Evolutionary conservation across 1,284 basidiomycete genomes (phyloP).

Genomic region (Cryptococcus sp.): DNA sequence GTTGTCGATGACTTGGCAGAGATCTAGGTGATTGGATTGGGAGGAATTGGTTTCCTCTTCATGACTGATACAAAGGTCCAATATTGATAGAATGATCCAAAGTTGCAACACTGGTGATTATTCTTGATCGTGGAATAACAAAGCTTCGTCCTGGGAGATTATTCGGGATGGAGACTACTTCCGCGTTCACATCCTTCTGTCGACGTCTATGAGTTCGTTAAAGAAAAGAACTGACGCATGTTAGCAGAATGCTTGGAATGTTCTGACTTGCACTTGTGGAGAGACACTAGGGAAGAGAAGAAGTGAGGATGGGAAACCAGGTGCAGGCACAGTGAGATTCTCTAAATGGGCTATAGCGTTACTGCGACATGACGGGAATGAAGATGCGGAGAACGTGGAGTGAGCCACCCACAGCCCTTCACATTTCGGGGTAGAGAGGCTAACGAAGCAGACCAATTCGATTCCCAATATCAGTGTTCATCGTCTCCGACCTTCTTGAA

Average conservation of each 20-base stretch:
- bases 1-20: slow-evolving; percentile 16
- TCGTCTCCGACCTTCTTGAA: slow-evolving; percentile 80
- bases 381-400: slow-evolving; percentile 45
- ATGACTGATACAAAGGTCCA: slow-evolving; percentile 88
- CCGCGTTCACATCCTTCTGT: slow-evolving; percentile 58
- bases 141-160: slow-evolving; percentile 52
- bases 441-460: slow-evolving; percentile 52
- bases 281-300: slow-evolving; percentile 66
- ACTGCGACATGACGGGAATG: slow-evolving; percentile 54
- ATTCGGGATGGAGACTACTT: slow-evolving; percentile 72
- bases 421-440: neutral
- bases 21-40: slow-evolving; percentile 21
- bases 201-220: too few relatives aligned
- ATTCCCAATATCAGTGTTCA: slow-evolving; percentile 73
- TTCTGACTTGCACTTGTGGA: slow-evolving; percentile 70
- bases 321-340: slow-evolving; percentile 52
- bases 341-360: slow-evolving; percentile 77
- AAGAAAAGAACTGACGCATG: neutral
- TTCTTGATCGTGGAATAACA: slow-evolving; percentile 16
- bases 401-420: slow-evolving; percentile 8
- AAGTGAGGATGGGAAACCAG: slow-evolving; percentile 29
- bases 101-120: neutral
- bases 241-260: slow-evolving; percentile 57
- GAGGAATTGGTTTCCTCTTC: slow-evolving; percentile 39
- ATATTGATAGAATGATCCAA: slow-evolving; percentile 53